Percentiles rank a stretch among this genome's conserved stretches.
Evolutionary conservation across 2,329 filamentous ascomycete species (phyloP).

Genomic region (Alternaria triticina): DNA sequence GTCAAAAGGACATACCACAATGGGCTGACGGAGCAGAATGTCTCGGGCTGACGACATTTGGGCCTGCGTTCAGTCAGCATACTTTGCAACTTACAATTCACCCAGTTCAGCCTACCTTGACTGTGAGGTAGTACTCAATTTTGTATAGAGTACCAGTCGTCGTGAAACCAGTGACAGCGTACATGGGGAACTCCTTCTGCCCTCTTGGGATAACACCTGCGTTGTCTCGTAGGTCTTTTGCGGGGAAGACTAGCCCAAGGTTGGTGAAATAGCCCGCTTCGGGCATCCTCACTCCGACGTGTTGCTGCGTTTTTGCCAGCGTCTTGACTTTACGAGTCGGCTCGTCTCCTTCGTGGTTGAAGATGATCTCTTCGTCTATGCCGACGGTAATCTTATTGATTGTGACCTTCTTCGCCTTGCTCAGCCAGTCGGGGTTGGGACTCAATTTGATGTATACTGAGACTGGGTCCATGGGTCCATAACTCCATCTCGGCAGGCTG

Average conservation of each 20-base stretch:
- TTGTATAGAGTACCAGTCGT: slow-evolving; percentile 95
- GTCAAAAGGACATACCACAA: slow-evolving; percentile 94
- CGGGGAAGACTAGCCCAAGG: slow-evolving; percentile 86
- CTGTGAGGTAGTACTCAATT: slow-evolving; percentile 94
- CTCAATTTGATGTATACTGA: slow-evolving; percentile 94
- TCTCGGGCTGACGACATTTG: slow-evolving; percentile 87
- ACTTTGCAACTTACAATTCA: neutral
- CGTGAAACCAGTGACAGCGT: slow-evolving; percentile 88
- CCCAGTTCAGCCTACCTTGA: slow-evolving; percentile 71
- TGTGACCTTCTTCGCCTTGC: slow-evolving; percentile 87
- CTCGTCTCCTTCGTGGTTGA: slow-evolving; percentile 96
- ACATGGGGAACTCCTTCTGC: slow-evolving; percentile 86
- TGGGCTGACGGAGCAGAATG: slow-evolving; percentile 86
- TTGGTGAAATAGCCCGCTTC: slow-evolving; percentile 94
- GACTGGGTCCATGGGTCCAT: slow-evolving; percentile 92
- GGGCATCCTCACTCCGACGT: slow-evolving; percentile 82
- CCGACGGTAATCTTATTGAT: slow-evolving; percentile 92
- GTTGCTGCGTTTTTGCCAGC: slow-evolving; percentile 81
- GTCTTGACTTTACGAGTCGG: slow-evolving; percentile 88
- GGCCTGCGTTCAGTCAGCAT: slow-evolving; percentile 63
- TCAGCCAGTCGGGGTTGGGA: slow-evolving; percentile 90
- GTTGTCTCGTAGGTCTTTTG: slow-evolving; percentile 82
- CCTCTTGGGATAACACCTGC: slow-evolving; percentile 87
- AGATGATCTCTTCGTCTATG: slow-evolving; percentile 98
- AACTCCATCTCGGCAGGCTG: slow-evolving; percentile 93